Conservation (phyloP, 352 stramenopile species). For the Aphanomyces invadans region DNA sequence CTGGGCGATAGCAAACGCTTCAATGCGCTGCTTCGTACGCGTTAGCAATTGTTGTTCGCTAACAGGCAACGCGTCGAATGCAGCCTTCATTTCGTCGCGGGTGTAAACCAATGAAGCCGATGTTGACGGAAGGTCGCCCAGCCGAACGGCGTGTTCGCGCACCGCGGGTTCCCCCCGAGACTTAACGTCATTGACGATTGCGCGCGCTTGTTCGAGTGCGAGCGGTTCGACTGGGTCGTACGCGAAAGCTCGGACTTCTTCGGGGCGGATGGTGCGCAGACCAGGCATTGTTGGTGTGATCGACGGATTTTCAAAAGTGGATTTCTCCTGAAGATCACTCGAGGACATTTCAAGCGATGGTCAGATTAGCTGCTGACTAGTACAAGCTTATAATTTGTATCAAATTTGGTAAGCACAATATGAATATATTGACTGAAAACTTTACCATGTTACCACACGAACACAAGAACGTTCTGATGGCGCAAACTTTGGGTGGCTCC, state of each 20-base stretch:
- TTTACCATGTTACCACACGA: neutral
- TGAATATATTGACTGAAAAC: neutral
- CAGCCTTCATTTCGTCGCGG: constrained; percentile 61
- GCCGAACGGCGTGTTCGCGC: constrained; percentile 44
- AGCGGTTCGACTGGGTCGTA: constrained; percentile 67
- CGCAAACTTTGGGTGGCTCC: neutral
- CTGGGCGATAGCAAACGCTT: constrained; percentile 91
- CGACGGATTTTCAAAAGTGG: neutral
- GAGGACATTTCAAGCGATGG: neutral
- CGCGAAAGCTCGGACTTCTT: constrained; percentile 63
- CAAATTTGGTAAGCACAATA: too few relatives aligned
- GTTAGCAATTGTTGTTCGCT: constrained; percentile 75
- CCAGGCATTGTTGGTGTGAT: constrained; percentile 9
- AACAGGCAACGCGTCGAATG: constrained; percentile 67
- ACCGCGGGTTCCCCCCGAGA: constrained; percentile 39
- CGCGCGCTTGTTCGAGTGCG: constrained; percentile 50
- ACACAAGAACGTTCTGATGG: neutral
- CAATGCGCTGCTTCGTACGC: constrained; percentile 86
- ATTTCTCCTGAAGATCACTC: neutral
- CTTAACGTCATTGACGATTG: constrained; percentile 66
- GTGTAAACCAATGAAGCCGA: constrained; percentile 44
- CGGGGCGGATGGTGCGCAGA: constrained; percentile 34
- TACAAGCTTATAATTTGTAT: too few relatives aligned
- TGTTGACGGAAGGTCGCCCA: constrained; percentile 49
- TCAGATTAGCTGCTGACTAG: too few relatives aligned